phyloP scores from a whole-genome alignment of 2,329 filamentous ascomycete genomes.

The Colletotrichum orbiculare region DNA sequence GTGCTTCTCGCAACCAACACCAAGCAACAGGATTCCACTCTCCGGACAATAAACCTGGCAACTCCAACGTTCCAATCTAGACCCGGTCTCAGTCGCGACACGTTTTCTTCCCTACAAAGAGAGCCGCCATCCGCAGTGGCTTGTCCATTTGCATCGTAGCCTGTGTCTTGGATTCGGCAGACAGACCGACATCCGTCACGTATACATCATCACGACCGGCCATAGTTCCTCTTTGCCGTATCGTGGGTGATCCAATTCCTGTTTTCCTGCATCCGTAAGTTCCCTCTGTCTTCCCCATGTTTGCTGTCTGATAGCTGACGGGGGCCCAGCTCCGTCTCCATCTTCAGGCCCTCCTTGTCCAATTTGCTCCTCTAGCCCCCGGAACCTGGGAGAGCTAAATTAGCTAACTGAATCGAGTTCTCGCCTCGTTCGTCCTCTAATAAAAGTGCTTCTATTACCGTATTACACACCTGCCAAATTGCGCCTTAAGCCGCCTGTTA shows the following conservation, averaged over 20 bases:
- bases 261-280: constrained; percentile 13
- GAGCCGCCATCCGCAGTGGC: background rate
- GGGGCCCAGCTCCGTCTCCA: constrained; percentile 13
- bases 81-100: constrained; percentile 22
- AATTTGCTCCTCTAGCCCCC: constrained; percentile 25
- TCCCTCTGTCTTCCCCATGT: constrained; percentile 20
- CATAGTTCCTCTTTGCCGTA: background rate
- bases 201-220: background rate
- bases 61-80: constrained; percentile 7
- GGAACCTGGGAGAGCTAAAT: constrained; percentile 32
- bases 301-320: constrained; percentile 28
- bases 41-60: no score
- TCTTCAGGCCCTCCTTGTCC: constrained; percentile 21
- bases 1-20: constrained; percentile 2
- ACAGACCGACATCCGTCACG: no score
- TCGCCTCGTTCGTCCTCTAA: constrained; percentile 30
- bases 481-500: constrained; percentile 1
- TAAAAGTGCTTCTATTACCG: constrained; percentile 34
- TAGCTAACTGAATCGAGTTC: constrained; percentile 32
- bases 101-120: constrained; percentile 12
- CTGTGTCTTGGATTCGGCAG: constrained; percentile 2
- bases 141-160: background rate
- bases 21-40: constrained; percentile 8
- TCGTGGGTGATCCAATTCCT: background rate
- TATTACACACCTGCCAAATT: constrained; percentile 28